phyloP scores from a whole-genome alignment of 257 asterid genomes.

The Echites panduratus region DNA sequence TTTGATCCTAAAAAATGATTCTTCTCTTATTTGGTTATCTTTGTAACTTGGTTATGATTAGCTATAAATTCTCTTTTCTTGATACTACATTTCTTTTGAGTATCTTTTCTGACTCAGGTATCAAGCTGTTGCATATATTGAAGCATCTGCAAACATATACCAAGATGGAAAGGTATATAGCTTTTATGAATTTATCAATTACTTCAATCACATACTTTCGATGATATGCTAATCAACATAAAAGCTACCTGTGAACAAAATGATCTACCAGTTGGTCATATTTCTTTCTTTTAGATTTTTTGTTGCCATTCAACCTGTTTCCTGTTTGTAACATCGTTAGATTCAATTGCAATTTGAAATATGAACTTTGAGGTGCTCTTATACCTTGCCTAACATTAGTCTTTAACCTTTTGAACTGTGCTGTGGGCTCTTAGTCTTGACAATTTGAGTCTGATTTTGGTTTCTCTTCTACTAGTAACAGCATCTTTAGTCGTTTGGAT shows the following conservation, averaged over 20 bases:
- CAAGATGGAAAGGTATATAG: conserved; percentile 92
- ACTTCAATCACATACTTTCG: neutral
- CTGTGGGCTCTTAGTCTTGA: no score
- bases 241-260: no score
- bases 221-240: neutral
- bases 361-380: neutral
- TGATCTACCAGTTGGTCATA: neutral
- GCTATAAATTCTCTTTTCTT: neutral
- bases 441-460: no score
- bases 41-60: neutral
- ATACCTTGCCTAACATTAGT: no score
- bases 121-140: conserved; percentile 91
- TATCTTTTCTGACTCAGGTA: conserved; percentile 51
- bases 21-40: neutral
- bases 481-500: no score
- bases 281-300: neutral
- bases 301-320: neutral
- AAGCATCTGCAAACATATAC: conserved; percentile 93
- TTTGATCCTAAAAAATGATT: neutral
- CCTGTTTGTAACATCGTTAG: neutral
- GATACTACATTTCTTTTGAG: conserved; percentile 7
- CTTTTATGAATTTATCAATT: conserved; percentile 11
- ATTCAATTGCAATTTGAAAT: neutral
- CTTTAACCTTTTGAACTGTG: no score
- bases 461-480: no score